Base-by-base conservation (phyloP, 768 basidiomycete species). In the Pleurotus cornucopiae region DNA sequence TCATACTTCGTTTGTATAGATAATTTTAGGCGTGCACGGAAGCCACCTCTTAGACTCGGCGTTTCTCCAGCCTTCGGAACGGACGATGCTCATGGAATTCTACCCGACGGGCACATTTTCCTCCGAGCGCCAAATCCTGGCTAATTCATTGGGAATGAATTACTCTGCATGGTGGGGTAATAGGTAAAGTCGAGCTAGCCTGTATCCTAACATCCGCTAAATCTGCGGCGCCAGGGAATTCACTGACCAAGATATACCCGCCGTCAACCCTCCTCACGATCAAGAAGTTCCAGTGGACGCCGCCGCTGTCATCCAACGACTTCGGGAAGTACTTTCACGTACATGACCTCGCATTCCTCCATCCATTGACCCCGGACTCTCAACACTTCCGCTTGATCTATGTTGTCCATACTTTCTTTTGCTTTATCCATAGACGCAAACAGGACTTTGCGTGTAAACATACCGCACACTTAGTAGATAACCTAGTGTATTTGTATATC, bases 31-130 rank as follows among this genome's bases (percentile, higher is more conserved):
- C 39, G 78, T 82, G 14, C 73, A 83, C 61, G 81, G 86, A 3
- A 64, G 73, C 51, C 80, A 85, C 59, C 76, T 91, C 25, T 74
- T 88, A 60, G 89, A 92, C 64, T 69, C 81, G 54, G 68, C 88
- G 13, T 91, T 85, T 72, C 84, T 92, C 81, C 81, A 79, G 57
- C 80, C 79, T 4, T 79, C 82, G 21, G 62, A 75, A 13, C 73
- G 78, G 21, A 76, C 88, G 18, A 83, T 85, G 2, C 73, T 92
- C 37, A 81, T 92, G 72, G 91, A 94, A 69, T 76, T 93, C 63
- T 91, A 89, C 70, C 86, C 84, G 16, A 72, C 77, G 2, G 80
- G 79, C n/a, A 77, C 77, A 16, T 91, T 88, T 67, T 74, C 77
- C 21, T 79, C 77, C 47, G 86, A 90, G 61, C 77, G 79, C 56